Percentiles rank a stretch among this genome's conserved stretches.
These are phyloP conservation scores for Amanita pallidorosea DNA, from an alignment of 768 basidiomycete genomes.

Conservation along the genomic window DNA sequence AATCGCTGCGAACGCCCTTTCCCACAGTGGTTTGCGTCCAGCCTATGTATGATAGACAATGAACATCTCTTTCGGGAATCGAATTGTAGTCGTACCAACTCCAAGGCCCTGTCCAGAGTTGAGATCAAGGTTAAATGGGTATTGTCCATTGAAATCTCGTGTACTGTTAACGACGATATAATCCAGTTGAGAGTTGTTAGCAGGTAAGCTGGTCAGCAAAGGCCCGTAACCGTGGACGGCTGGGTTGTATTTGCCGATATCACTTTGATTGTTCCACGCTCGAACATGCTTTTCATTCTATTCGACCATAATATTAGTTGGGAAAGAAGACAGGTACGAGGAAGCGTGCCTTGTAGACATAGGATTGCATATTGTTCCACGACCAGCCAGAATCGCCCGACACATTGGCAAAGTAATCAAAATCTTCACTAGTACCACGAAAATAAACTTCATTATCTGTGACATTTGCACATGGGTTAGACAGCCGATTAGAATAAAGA, in stretches of 20 bases:
- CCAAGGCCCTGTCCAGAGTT: conserved; percentile 24
- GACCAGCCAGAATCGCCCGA: conserved; percentile 38
- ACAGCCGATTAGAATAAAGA: background rate
- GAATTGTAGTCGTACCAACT: conserved; percentile 13
- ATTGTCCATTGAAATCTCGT: conserved; percentile 15
- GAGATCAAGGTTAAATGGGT: conserved; percentile 24
- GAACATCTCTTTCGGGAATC: background rate
- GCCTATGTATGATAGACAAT: conserved; percentile 12
- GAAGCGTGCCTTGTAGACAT: conserved; percentile 12
- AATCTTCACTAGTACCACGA: conserved; percentile 29
- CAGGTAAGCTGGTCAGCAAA: conserved; percentile 17
- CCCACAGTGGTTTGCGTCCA: conserved; percentile 18
- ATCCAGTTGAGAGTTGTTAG: conserved; percentile 15
- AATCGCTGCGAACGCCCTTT: conserved; percentile 17
- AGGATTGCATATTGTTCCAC: conserved; percentile 15
- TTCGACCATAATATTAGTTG: background rate
- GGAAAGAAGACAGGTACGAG: background rate
- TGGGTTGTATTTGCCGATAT: conserved; percentile 20
- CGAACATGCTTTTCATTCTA: conserved; percentile 21
- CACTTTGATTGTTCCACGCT: conserved; percentile 20
- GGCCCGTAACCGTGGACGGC: conserved; percentile 16
- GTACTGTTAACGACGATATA: conserved; percentile 16
- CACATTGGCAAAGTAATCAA: conserved; percentile 36
- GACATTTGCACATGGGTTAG: background rate
- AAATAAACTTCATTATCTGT: conserved; percentile 3